A percentile compares a stretch with the other conserved stretches of the same genome.
Conservation (phyloP, 257 asterid species). For the Sherardia arvensis region DNA sequence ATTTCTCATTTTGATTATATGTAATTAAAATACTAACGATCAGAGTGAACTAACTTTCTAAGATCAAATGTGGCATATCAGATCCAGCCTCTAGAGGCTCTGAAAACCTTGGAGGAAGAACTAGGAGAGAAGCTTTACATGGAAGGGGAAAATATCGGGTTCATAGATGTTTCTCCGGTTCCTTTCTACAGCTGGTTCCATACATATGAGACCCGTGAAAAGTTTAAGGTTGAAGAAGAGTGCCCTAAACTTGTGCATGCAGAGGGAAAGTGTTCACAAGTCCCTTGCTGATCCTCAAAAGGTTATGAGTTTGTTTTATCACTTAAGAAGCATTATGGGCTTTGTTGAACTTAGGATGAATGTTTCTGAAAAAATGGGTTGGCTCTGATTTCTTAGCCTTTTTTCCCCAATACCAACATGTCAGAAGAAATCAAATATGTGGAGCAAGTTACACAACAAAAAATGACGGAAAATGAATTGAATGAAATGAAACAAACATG, state of each 20-base stretch:
- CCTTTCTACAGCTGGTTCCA: slow-evolving; percentile 2
- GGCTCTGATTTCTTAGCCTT: too few species aligned
- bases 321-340: background rate
- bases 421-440: background rate
- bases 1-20: too few species aligned
- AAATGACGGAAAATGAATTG: background rate
- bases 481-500: background rate
- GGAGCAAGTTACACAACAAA: background rate
- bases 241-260: slow-evolving; percentile 4
- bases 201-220: slow-evolving; percentile 1
- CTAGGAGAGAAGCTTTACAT: background rate
- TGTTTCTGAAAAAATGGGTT: too few species aligned
- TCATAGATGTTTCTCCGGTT: background rate
- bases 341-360: background rate
- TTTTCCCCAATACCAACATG: background rate
- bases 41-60: too few species aligned
- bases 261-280: slow-evolving; percentile 1
- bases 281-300: slow-evolving; percentile 2
- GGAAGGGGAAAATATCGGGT: background rate
- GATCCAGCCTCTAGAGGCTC: background rate
- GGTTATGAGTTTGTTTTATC: background rate
- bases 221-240: background rate
- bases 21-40: too few species aligned
- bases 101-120: background rate
- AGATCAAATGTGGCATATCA: background rate